phyloP scores from a whole-genome alignment of 1,284 basidiomycete species.

The Cutaneotrichosporon cavernicola region DNA sequence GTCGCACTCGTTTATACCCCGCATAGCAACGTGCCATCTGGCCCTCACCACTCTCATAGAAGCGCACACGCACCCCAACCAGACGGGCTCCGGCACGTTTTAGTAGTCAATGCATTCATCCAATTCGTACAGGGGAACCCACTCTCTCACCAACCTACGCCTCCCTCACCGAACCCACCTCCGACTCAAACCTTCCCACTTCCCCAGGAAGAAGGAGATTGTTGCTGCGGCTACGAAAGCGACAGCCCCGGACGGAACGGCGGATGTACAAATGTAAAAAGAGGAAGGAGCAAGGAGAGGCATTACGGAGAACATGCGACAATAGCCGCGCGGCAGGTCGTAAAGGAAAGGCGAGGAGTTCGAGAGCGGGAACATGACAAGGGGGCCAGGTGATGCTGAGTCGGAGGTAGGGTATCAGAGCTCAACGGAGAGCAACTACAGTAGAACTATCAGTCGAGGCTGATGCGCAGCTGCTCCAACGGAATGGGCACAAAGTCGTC shows the following conservation, averaged over 20 bases:
- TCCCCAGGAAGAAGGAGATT: background rate
- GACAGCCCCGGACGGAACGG: conserved; percentile 4
- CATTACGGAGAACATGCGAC: conserved; percentile 19
- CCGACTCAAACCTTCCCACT: background rate
- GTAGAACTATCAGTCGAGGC: conserved; percentile 62
- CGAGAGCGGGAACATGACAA: conserved; percentile 21
- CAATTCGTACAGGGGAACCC: conserved; percentile 32
- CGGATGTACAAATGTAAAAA: conserved; percentile 11
- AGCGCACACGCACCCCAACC: background rate
- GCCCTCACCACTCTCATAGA: conserved; percentile 8
- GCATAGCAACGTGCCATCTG: background rate
- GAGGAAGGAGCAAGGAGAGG: conserved; percentile 8
- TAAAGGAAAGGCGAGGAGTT: conserved; percentile 15
- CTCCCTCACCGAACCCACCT: conserved; percentile 8
- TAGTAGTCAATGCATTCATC: conserved; percentile 33
- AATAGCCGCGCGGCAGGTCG: conserved; percentile 7
- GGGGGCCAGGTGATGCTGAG: conserved; percentile 26
- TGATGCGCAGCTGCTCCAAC: conserved; percentile 84
- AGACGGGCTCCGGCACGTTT: background rate
- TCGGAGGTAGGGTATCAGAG: conserved; percentile 14
- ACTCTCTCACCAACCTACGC: conserved; percentile 13
- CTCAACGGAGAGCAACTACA: conserved; percentile 6
- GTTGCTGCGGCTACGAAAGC: background rate
- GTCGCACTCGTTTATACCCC: conserved; percentile 1
- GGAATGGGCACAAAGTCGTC: conserved; percentile 93